phyloP scores from a whole-genome alignment of 768 basidiomycete species.

The Lactarius akahatsu region DNA sequence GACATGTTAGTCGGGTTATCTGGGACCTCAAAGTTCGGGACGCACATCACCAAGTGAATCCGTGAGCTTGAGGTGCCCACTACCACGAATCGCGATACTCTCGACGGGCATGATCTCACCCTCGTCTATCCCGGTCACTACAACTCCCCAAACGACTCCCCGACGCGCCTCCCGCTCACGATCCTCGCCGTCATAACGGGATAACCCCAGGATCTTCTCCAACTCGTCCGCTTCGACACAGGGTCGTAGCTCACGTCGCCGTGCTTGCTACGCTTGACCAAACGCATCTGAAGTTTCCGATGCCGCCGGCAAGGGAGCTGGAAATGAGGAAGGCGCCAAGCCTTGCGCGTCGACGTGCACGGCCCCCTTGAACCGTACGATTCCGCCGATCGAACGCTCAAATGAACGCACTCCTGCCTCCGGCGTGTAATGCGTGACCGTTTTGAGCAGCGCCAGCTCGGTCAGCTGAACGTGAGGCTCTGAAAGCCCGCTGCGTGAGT shows the following conservation, averaged over 20 bases:
- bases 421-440: constrained; percentile 79
- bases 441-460: constrained; percentile 65
- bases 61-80: constrained; percentile 71
- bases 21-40: background rate
- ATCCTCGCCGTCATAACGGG: constrained; percentile 79
- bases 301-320: background rate
- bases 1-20: background rate
- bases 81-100: constrained; percentile 74
- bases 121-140: constrained; percentile 86
- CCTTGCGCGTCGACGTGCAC: constrained; percentile 51
- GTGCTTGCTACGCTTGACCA: background rate
- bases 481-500: constrained; percentile 63
- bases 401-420: constrained; percentile 93
- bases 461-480: constrained; percentile 60
- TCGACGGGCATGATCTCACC: constrained; percentile 86
- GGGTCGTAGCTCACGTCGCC: constrained; percentile 45
- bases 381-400: constrained; percentile 81
- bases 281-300: background rate
- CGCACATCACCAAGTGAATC: constrained; percentile 77
- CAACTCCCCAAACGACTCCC: constrained; percentile 82
- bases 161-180: constrained; percentile 68
- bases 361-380: constrained; percentile 89
- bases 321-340: constrained; percentile 28
- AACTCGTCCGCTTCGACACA: constrained; percentile 68
- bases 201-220: constrained; percentile 81